phyloP scores from a whole-genome alignment of 768 basidiomycete genomes.

The Cytidiella melzeri region DNA sequence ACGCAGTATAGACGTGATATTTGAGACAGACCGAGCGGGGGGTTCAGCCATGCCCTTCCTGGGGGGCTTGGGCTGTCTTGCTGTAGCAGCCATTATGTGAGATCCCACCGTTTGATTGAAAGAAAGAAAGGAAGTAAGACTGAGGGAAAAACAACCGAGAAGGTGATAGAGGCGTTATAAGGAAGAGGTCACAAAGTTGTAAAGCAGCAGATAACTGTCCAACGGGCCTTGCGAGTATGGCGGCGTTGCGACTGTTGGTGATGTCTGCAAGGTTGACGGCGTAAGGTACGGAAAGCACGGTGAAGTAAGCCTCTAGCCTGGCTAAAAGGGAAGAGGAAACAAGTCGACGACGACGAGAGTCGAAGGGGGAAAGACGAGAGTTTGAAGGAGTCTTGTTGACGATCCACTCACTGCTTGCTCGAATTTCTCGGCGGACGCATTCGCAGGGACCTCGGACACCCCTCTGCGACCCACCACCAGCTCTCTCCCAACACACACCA shows the following conservation, averaged over 20 bases:
- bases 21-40: slow-evolving; percentile 31
- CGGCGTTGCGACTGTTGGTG: not conserved
- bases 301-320: slow-evolving; percentile 9
- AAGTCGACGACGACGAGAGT: slow-evolving; percentile 7
- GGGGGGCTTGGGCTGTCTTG: slow-evolving; percentile 57
- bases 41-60: slow-evolving; percentile 60
- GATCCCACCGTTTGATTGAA: slow-evolving; percentile 15
- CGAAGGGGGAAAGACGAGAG: slow-evolving; percentile 11
- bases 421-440: slow-evolving; percentile 8
- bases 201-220: slow-evolving; percentile 23
- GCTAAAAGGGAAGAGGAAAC: slow-evolving; percentile 2
- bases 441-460: slow-evolving; percentile 10
- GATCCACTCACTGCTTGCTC: slow-evolving; percentile 11
- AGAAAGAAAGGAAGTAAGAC: slow-evolving; percentile 15
- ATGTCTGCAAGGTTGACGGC: slow-evolving; percentile 5
- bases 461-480: not conserved
- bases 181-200: slow-evolving; percentile 25
- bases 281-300: slow-evolving; percentile 5
- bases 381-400: slow-evolving; percentile 1
- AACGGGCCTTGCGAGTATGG: slow-evolving; percentile 11
- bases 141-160: slow-evolving; percentile 17
- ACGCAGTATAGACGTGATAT: not conserved
- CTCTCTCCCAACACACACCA: not conserved
- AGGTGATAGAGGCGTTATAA: slow-evolving; percentile 25
- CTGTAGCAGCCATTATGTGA: slow-evolving; percentile 52